Conservation (phyloP, 768 basidiomycete species). For the Tricholoma flavovirens region DNA sequence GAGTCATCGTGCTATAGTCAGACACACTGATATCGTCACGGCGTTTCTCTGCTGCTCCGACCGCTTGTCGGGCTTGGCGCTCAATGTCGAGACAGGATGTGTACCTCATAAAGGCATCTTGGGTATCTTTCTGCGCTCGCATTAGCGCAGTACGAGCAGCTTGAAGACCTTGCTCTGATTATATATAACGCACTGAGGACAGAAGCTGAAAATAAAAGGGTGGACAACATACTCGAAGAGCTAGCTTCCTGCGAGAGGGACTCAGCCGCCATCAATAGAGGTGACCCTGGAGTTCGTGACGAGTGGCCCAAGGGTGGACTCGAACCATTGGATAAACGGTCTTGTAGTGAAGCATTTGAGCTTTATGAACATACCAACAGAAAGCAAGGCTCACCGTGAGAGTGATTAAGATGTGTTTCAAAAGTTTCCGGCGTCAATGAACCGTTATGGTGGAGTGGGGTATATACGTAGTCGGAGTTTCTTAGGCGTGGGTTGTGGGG, state of each 20-base stretch:
- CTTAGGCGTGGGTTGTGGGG: constrained; percentile 79
- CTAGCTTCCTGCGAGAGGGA: constrained; percentile 53
- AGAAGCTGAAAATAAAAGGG: not conserved
- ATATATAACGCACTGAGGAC: constrained; percentile 10
- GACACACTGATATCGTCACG: constrained; percentile 58
- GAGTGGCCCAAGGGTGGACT: constrained; percentile 26
- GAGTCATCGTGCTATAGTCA: constrained; percentile 5
- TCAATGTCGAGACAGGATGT: constrained; percentile 66
- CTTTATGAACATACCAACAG: not conserved
- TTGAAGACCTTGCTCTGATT: constrained; percentile 54
- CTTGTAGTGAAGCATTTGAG: constrained; percentile 18
- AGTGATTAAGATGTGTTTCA: constrained; percentile 35
- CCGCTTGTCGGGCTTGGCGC: constrained; percentile 58
- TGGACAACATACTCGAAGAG: constrained; percentile 46
- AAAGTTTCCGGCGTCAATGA: constrained; percentile 46
- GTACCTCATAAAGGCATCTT: constrained; percentile 66
- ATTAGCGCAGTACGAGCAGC: constrained; percentile 53
- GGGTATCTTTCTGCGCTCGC: constrained; percentile 65
- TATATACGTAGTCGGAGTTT: constrained; percentile 35
- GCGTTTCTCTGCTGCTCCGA: constrained; percentile 59
- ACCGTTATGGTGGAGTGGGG: constrained; percentile 36
- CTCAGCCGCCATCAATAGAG: constrained; percentile 44
- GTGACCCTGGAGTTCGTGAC: constrained; percentile 46
- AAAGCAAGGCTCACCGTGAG: constrained; percentile 26
- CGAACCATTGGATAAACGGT: constrained; percentile 33